phyloP scores from a whole-genome alignment of 768 basidiomycete species.

The Agaricus subrufescens region DNA sequence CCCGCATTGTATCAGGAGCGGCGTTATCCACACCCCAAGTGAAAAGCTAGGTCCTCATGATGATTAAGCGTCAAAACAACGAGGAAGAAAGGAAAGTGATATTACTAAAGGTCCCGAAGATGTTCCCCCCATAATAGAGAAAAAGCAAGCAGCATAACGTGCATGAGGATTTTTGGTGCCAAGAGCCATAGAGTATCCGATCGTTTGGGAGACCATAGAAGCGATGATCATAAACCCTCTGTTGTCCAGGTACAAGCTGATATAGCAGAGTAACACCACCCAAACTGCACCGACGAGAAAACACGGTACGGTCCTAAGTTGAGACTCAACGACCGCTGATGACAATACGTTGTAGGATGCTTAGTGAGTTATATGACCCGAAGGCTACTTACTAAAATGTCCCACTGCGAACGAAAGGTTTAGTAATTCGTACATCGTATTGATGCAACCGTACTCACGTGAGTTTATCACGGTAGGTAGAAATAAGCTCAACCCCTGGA shows the following conservation, averaged over 20 bases:
- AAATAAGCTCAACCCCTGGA: slow-evolving; percentile 39
- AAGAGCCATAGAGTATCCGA: slow-evolving; percentile 39
- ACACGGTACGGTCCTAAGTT: slow-evolving; percentile 44
- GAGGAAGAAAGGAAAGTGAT: neutral
- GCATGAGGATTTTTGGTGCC: slow-evolving; percentile 37
- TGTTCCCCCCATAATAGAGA: slow-evolving; percentile 33
- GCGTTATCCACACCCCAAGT: slow-evolving; percentile 47
- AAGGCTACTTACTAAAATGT: slow-evolving; percentile 25
- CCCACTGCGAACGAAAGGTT: slow-evolving; percentile 22
- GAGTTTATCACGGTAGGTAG: slow-evolving; percentile 42
- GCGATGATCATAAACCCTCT: slow-evolving; percentile 30
- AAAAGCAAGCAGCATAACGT: slow-evolving; percentile 43
- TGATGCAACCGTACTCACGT: slow-evolving; percentile 25
- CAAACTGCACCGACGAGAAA: slow-evolving; percentile 37
- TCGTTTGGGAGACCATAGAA: slow-evolving; percentile 33
- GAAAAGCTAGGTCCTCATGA: slow-evolving; percentile 21
- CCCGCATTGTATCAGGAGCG: slow-evolving; percentile 43
- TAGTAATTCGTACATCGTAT: neutral
- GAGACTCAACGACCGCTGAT: slow-evolving; percentile 37
- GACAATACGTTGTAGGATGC: neutral
- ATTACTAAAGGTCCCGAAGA: slow-evolving; percentile 32
- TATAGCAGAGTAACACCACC: slow-evolving; percentile 29
- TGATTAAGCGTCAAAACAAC: neutral
- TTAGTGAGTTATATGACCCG: neutral
- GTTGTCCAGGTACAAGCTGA: slow-evolving; percentile 29